phyloP scores from a whole-genome alignment of 2,329 filamentous ascomycete genomes.

The Rhynchosporium graminicola region DNA sequence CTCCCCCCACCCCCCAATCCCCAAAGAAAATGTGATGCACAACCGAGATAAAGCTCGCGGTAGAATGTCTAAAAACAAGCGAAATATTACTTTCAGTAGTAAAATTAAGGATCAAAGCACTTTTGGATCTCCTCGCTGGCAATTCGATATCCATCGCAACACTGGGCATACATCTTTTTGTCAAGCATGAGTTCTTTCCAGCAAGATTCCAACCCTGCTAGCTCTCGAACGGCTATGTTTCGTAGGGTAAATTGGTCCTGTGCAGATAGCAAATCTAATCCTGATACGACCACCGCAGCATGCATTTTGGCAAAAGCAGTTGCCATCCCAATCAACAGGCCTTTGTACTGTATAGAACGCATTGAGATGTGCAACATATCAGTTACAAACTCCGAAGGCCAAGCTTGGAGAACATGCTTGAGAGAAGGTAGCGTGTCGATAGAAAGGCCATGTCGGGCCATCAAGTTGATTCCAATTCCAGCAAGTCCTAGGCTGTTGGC shows the following conservation, averaged over 20 bases:
- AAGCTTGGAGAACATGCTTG: slow-evolving; percentile 32
- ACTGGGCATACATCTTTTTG: slow-evolving; percentile 19
- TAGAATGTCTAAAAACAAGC: too few relatives aligned
- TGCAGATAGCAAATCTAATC: slow-evolving; percentile 16
- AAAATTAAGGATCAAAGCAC: slow-evolving; percentile 22
- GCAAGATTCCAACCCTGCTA: slow-evolving; percentile 24
- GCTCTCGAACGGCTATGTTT: slow-evolving; percentile 24
- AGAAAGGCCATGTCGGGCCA: slow-evolving; percentile 21
- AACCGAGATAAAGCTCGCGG: too few relatives aligned
- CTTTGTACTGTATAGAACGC: slow-evolving; percentile 33
- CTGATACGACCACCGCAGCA: slow-evolving; percentile 12
- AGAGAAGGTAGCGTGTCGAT: slow-evolving; percentile 30
- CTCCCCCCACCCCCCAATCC: too few relatives aligned
- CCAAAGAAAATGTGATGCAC: too few relatives aligned
- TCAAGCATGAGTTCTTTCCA: slow-evolving; percentile 22
- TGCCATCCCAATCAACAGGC: slow-evolving; percentile 40
- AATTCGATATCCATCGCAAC: slow-evolving; percentile 25
- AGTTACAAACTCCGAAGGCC: slow-evolving; percentile 35
- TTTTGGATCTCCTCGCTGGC: slow-evolving; percentile 22
- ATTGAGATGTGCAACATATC: slow-evolving; percentile 33
- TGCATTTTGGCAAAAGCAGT: slow-evolving; percentile 41
- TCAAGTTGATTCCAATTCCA: slow-evolving; percentile 41
- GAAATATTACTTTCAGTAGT: background rate
- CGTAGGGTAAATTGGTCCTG: slow-evolving; percentile 21
- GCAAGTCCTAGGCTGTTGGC: slow-evolving; percentile 38